Percentiles rank a stretch among this genome's conserved stretches.
Evolutionary conservation across 768 basidiomycete genomes (phyloP).

Genomic region (Pleurotus ostreatus): DNA sequence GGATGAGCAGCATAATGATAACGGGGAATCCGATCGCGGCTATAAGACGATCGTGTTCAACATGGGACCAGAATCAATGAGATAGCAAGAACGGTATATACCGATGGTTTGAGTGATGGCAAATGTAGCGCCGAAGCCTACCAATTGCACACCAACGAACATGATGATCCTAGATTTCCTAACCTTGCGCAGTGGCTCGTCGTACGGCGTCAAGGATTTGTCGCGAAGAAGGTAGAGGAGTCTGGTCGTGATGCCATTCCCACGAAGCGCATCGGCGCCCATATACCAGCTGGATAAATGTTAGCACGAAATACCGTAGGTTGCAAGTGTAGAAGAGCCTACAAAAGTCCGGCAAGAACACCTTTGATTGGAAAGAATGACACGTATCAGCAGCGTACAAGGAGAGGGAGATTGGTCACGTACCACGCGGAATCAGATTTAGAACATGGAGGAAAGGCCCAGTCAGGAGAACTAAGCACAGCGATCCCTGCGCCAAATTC

Average conservation of each 20-base stretch:
- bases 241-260: conserved; percentile 81
- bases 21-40: conserved; percentile 91
- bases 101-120: conserved; percentile 89
- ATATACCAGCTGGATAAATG: conserved; percentile 71
- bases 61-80: conserved; percentile 9
- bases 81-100: conserved; percentile 31
- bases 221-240: conserved; percentile 80
- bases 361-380: conserved; percentile 25
- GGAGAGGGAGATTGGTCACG: not conserved
- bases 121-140: conserved; percentile 85
- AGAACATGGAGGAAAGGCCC: conserved; percentile 81
- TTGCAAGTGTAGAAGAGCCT: conserved; percentile 18
- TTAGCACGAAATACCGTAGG: not conserved
- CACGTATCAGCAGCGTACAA: too few relatives aligned
- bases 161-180: conserved; percentile 68
- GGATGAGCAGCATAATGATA: conserved; percentile 80
- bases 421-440: conserved; percentile 70
- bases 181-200: conserved; percentile 75
- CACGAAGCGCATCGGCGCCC: conserved; percentile 77
- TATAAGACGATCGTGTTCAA: conserved; percentile 20
- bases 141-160: conserved; percentile 71
- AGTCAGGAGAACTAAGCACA: conserved; percentile 77
- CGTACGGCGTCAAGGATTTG: conserved; percentile 48
- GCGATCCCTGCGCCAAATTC: conserved; percentile 78
- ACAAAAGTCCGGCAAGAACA: conserved; percentile 86